Evolutionary conservation across 148 eudicot genomes (phyloP).

Genomic region (Camellia lanceoleosa): DNA sequence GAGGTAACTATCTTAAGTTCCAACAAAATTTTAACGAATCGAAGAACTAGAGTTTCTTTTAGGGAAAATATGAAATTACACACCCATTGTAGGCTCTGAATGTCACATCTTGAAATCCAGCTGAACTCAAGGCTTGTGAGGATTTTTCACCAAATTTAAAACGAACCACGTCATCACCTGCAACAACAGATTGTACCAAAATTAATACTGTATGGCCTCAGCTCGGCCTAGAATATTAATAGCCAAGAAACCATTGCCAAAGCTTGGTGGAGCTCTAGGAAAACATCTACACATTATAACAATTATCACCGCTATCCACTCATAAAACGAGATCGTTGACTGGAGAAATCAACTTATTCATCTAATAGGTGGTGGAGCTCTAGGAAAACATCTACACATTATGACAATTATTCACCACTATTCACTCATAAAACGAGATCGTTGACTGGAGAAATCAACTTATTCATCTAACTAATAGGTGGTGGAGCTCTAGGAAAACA

Average conservation of each 20-base stretch:
- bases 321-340: neutral
- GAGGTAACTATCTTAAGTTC: constrained; percentile 3
- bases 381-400: no score
- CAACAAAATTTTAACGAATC: neutral
- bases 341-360: neutral
- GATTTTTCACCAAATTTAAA: constrained; percentile 80
- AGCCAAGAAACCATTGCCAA: neutral
- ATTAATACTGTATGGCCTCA: neutral
- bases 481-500: no score
- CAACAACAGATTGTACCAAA: constrained; percentile 18
- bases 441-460: no score
- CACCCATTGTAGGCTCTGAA: constrained; percentile 76
- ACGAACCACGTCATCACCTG: constrained; percentile 88
- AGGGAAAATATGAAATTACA: constrained; percentile 7
- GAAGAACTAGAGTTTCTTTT: neutral
- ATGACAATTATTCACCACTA: no score
- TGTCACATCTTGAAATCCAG: constrained; percentile 64
- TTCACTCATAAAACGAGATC: no score
- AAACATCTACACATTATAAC: neutral
- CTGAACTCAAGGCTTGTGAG: constrained; percentile 42
- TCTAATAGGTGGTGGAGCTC: neutral
- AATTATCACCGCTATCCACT: neutral
- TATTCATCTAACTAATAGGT: no score
- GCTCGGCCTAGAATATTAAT: neutral
- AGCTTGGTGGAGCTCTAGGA: neutral